phyloP scores from a whole-genome alignment of 2,329 filamentous ascomycete genomes.

The Sarocladium oryzae region DNA sequence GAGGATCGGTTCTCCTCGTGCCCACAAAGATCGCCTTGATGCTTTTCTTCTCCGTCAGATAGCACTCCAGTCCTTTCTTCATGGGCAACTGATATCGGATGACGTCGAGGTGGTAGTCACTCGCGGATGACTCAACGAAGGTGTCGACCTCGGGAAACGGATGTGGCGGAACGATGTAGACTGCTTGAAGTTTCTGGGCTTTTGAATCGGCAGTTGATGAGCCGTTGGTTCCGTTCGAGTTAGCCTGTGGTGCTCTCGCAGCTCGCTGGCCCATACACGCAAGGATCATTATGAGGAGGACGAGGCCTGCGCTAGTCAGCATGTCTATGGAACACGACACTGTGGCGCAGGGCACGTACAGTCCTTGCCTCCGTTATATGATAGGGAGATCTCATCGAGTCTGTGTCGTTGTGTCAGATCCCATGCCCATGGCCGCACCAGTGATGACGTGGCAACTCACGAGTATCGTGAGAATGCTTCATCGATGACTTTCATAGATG shows the following conservation, averaged over 20 bases:
- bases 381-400: conserved; percentile 73
- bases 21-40: conserved; percentile 53
- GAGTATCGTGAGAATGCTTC: conserved; percentile 70
- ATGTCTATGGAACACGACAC: not conserved
- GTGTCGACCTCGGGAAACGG: conserved; percentile 81
- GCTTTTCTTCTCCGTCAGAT: conserved; percentile 56
- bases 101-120: conserved; percentile 68
- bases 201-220: conserved; percentile 17
- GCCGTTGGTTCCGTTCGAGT: conserved; percentile 11
- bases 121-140: conserved; percentile 66
- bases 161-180: conserved; percentile 82
- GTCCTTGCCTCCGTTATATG: conserved; percentile 98
- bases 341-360: conserved; percentile 36
- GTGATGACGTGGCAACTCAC: conserved; percentile 37
- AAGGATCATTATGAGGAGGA: conserved; percentile 82
- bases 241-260: conserved; percentile 12
- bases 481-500: conserved; percentile 66
- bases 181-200: conserved; percentile 57
- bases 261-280: conserved; percentile 44
- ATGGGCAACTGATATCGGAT: conserved; percentile 71
- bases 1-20: conserved; percentile 88
- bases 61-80: conserved; percentile 72
- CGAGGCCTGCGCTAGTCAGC: conserved; percentile 42
- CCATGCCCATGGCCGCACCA: not conserved
- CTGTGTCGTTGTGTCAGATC: conserved; percentile 37